Evolutionary conservation across 768 basidiomycete genomes (phyloP), one percentile per base, ranked within the genome.

Genomic region (Tephrocybe sp.): DNA sequence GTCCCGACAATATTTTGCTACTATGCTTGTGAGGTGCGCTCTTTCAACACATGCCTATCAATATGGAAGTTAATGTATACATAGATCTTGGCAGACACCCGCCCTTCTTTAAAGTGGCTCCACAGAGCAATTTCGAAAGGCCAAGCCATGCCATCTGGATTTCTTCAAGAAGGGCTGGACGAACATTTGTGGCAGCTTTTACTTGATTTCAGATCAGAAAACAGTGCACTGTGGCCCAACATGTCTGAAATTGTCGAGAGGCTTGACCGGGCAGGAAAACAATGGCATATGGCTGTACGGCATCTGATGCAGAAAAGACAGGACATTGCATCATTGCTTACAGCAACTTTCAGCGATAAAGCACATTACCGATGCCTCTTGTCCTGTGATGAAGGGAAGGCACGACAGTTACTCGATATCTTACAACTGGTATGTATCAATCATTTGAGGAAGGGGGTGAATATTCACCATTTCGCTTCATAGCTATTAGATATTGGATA

Each of bases 381-480:
- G 23, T 39, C 49, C 17, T 44, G 43, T 30, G 13, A n/a, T 16
- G 7, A 2, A 10, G n/a, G 14, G 7, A 26, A 44, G 5, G 34
- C 42, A 10, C 42, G 44, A 17, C 22, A 17, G 20, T 10, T 51
- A 2, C 42, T 51, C 7, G 43, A 51, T 12, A 30, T 3, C 9
- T 51, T 51, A 22, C 49, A 51, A 31, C 30, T 51, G 16, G 49
- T 51, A 30, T 22, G 49, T n/a, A n/a, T n/a, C n/a, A n/a, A n/a
- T n/a, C n/a, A n/a, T n/a, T n/a, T n/a, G n/a, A n/a, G n/a, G n/a
- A n/a, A n/a, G n/a, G n/a, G n/a, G n/a, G n/a, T n/a, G n/a, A n/a
- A 10, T 13, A 17, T 20, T 16, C 1, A 35, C 17, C 26, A 30
- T 26, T 12, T 19, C 2, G 17, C 13, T 20, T 8, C 35, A n/a